Conservation (phyloP, 1,139 yeast species). For the Protomyces macrosporus region DNA sequence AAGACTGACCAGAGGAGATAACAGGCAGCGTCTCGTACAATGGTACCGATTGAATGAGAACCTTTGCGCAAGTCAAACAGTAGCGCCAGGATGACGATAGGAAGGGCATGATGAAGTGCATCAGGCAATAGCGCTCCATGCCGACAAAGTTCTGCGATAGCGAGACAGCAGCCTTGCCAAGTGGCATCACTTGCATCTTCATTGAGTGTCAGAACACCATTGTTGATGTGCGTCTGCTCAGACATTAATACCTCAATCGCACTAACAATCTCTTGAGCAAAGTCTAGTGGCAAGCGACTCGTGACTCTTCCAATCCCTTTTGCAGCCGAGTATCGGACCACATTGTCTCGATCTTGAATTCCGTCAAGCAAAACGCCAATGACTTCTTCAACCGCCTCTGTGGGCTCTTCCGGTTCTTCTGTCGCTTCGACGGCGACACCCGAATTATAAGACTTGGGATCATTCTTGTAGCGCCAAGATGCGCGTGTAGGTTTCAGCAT, state of each 20-base stretch:
- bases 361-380: slow-evolving; percentile 39
- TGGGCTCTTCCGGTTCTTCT: slow-evolving; percentile 23
- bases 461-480: slow-evolving; percentile 15
- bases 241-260: slow-evolving; percentile 38
- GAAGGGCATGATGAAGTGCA: slow-evolving; percentile 10
- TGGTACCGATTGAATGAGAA: slow-evolving; percentile 55
- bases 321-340: slow-evolving; percentile 46
- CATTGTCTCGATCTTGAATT: slow-evolving; percentile 41
- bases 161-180: slow-evolving; percentile 47
- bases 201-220: slow-evolving; percentile 19
- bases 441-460: background rate
- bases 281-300: slow-evolving; percentile 36
- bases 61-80: slow-evolving; percentile 52
- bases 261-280: slow-evolving; percentile 39
- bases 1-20: slow-evolving; percentile 66
- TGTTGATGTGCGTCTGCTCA: slow-evolving; percentile 29
- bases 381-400: slow-evolving; percentile 43
- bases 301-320: slow-evolving; percentile 46
- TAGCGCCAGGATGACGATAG: slow-evolving; percentile 43
- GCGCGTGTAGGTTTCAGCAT: slow-evolving; percentile 28
- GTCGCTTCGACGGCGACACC: background rate
- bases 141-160: slow-evolving; percentile 46
- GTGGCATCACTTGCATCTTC: slow-evolving; percentile 37
- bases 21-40: slow-evolving; percentile 78
- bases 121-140: slow-evolving; percentile 34